A percentile compares a stretch with the other conserved stretches of the same genome.
phyloP scores from a whole-genome alignment of 805 yeast genomes.

The Metschnikowia borealis region DNA sequence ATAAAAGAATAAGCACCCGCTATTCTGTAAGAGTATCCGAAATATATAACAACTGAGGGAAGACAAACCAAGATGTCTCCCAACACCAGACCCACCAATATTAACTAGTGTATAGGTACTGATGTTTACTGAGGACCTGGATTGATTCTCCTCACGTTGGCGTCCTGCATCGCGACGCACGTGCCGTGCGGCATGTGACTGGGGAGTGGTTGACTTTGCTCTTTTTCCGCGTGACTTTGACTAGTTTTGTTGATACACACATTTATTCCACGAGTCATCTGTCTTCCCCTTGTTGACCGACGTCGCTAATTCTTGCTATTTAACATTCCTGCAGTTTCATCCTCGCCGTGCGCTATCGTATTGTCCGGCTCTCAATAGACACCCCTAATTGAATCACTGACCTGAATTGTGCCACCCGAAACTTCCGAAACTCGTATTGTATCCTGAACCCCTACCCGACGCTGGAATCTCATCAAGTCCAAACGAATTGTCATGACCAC shows the following conservation, averaged over 20 bases:
- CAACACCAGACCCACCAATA: too few species aligned
- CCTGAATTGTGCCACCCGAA: constrained; percentile 2
- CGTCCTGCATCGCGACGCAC: constrained; percentile 1
- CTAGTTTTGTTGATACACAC: constrained; percentile 4
- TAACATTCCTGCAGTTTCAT: neutral
- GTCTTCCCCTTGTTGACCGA: neutral
- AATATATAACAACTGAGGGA: too few species aligned
- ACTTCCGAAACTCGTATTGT: neutral
- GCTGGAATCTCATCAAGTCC: too few species aligned
- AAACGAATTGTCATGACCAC: constrained; percentile 60
- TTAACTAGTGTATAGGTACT: too few species aligned
- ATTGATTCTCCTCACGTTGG: too few species aligned
- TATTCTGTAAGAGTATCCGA: too few species aligned
- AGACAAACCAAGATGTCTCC: too few species aligned
- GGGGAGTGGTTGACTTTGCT: constrained; percentile 7
- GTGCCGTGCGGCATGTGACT: neutral
- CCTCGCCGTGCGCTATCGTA: neutral
- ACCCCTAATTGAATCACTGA: neutral
- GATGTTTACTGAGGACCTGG: too few species aligned
- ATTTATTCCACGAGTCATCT: neutral
- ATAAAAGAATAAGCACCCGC: too few species aligned
- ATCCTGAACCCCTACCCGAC: neutral
- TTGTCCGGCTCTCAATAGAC: neutral
- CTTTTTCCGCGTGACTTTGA: constrained; percentile 6
- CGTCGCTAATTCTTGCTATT: constrained; percentile 3